Percentiles rank a stretch among this genome's conserved stretches.
Conservation (phyloP, 345 rosid genomes). For the Salix purpurea region DNA sequence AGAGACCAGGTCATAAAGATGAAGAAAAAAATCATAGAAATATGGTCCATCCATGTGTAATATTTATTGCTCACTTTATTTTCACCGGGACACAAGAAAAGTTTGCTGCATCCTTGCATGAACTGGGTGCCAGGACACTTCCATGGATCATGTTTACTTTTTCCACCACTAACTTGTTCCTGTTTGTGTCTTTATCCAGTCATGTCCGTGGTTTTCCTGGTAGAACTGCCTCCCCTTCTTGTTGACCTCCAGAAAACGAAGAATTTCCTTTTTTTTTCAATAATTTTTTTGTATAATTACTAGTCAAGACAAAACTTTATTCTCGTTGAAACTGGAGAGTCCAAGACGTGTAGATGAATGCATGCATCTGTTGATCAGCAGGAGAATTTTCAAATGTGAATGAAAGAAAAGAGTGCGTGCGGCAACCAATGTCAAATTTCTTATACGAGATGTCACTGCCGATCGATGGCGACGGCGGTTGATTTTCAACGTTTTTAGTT, state of each 20-base stretch:
- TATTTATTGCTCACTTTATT: background rate
- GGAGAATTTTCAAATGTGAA: background rate
- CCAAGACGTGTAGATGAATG: background rate
- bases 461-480: too few species aligned
- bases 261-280: too few species aligned
- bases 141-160: background rate
- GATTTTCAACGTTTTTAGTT: too few species aligned
- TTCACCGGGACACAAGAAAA: background rate
- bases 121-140: background rate
- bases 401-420: background rate
- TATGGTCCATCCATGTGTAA: background rate
- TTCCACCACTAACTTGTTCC: background rate
- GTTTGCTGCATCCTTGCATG: background rate
- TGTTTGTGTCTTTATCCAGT: background rate
- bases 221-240: background rate
- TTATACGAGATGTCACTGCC: too few species aligned
- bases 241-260: background rate
- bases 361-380: background rate
- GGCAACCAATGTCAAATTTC: too few species aligned
- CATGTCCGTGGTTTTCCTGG: background rate
- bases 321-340: background rate
- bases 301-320: background rate
- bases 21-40: background rate
- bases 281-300: background rate
- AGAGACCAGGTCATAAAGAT: constrained; percentile 1